These are phyloP conservation scores for Aspergillus ellipticus DNA, from an alignment of 495 filamentous ascomycete species.

Conservation along the genomic window DNA sequence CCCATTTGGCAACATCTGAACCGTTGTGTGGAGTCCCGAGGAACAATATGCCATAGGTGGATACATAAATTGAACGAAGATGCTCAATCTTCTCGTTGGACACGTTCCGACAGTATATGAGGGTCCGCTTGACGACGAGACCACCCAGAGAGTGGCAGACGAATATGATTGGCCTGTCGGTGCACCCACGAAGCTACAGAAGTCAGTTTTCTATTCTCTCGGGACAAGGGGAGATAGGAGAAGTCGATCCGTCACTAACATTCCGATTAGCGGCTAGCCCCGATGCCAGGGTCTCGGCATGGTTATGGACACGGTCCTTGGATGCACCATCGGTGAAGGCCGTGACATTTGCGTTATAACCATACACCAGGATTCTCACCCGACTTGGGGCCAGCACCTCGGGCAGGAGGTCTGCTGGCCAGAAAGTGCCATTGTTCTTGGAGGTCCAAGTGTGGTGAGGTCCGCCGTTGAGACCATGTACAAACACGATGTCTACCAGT, in stretches of 20 bases:
- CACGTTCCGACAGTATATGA: constrained; percentile 62
- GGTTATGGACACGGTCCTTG: constrained; percentile 75
- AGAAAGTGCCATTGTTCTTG: constrained; percentile 61
- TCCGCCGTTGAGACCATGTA: constrained; percentile 81
- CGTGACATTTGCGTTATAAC: constrained; percentile 79
- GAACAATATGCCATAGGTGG: constrained; percentile 81
- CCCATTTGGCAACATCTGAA: constrained; percentile 74
- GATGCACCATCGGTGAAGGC: constrained; percentile 57
- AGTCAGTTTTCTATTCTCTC: constrained; percentile 2
- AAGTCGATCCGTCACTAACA: constrained; percentile 30
- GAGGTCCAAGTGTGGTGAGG: constrained; percentile 73
- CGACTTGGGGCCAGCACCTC: constrained; percentile 55
- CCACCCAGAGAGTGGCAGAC: constrained; percentile 82
- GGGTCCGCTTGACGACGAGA: constrained; percentile 70
- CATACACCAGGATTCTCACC: constrained; percentile 74
- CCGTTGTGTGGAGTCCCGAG: constrained; percentile 86
- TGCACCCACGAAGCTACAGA: constrained; percentile 48
- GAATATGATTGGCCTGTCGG: constrained; percentile 73
- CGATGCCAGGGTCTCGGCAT: constrained; percentile 76
- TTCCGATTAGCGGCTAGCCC: constrained; percentile 55
- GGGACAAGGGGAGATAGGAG: constrained; percentile 15
- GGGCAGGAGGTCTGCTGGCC: constrained; percentile 74
- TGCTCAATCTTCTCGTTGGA: constrained; percentile 65
- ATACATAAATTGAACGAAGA: constrained; percentile 74
- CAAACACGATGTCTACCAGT: constrained; percentile 59